Evolutionary conservation across 2,329 filamentous ascomycete genomes (phyloP).

Genomic region (Berkeleyomyces basicola): DNA sequence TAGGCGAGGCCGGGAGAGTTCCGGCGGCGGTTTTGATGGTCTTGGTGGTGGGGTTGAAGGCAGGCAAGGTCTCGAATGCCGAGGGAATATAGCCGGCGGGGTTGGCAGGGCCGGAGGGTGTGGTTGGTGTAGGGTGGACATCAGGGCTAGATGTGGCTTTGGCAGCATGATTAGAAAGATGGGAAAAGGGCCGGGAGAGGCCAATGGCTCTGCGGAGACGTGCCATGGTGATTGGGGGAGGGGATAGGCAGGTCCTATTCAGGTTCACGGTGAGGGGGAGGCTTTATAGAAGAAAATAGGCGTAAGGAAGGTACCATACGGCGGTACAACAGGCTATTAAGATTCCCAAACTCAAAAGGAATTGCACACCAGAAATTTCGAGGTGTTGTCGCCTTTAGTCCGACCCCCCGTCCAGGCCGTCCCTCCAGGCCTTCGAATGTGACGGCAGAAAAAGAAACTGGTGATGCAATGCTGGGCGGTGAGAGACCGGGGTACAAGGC

Average conservation of each 20-base stretch:
- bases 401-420: not conserved
- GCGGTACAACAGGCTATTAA: too few species aligned
- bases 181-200: not conserved
- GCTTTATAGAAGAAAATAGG: too few species aligned
- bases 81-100: not conserved
- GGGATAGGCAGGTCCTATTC: not conserved
- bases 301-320: too few species aligned
- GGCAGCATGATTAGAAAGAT: not conserved
- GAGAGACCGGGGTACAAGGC: not conserved
- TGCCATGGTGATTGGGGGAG: not conserved
- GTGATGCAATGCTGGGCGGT: not conserved
- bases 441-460: not conserved
- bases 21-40: constrained; percentile 30
- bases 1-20: constrained; percentile 34
- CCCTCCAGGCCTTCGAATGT: not conserved
- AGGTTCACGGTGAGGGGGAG: too few species aligned
- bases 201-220: not conserved
- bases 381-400: not conserved
- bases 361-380: too few species aligned
- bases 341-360: too few species aligned
- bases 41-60: constrained; percentile 25
- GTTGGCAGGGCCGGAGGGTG: not conserved
- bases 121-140: not conserved
- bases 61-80: constrained; percentile 5
- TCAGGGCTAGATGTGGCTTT: not conserved